These are phyloP conservation scores for Eremochloa ophiuroides DNA, from an alignment of 176 grass and related monocot genomes.

Conservation along the genomic window DNA sequence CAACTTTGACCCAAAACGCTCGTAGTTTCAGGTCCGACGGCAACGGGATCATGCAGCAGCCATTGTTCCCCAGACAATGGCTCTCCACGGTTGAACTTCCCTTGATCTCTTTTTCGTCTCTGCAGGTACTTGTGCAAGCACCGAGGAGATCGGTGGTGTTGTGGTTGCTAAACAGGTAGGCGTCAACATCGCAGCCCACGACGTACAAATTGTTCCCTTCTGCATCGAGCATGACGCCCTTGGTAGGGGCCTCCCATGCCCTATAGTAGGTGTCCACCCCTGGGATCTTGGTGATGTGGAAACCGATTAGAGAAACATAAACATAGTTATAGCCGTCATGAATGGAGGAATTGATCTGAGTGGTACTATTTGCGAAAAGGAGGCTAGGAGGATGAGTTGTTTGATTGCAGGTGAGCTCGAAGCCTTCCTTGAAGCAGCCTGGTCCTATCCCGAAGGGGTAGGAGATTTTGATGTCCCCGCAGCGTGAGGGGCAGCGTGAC, in stretches of 20 bases:
- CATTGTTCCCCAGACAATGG: background rate
- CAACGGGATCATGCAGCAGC: background rate
- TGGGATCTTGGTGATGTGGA: background rate
- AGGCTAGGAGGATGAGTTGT: background rate
- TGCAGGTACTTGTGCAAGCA: background rate
- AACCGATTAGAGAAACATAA: background rate
- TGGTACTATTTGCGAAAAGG: background rate
- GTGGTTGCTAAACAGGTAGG: background rate
- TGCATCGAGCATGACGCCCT: background rate
- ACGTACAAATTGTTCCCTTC: background rate
- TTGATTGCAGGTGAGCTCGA: conserved; percentile 20
- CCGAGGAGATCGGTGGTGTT: background rate
- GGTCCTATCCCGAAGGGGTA: conserved; percentile 32
- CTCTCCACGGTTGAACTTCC: background rate
- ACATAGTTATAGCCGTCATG: no score
- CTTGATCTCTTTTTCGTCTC: background rate
- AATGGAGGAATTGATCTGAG: background rate
- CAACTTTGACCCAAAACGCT: background rate
- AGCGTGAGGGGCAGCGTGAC: conserved; percentile 2
- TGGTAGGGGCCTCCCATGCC: background rate
- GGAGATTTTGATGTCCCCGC: background rate
- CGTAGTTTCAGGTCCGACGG: background rate
- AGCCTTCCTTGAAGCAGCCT: conserved; percentile 32
- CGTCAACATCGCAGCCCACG: background rate
- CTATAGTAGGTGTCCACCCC: background rate